Conservation (phyloP, 305 asterid species). For the Rubia tinctorum region DNA sequence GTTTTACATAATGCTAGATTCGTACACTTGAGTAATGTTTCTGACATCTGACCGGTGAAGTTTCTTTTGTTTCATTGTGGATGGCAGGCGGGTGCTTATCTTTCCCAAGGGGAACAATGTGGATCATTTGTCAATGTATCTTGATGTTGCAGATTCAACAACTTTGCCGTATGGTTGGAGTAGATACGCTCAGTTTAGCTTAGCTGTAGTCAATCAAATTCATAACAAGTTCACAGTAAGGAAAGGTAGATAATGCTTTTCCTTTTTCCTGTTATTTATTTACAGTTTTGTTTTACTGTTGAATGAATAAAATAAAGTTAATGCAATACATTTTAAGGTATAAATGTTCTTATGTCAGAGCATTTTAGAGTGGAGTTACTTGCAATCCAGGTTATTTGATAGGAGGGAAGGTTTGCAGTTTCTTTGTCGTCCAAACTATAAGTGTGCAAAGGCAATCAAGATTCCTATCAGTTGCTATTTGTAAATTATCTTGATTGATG, state of each 20-base stretch:
- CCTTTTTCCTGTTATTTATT: neutral
- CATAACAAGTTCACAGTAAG: constrained; percentile 40
- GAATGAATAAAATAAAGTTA: neutral
- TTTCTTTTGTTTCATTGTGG: constrained; percentile 12
- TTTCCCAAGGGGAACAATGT: constrained; percentile 54
- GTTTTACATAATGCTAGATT: constrained; percentile 16
- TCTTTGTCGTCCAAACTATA: neutral
- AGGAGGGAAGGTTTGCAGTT: neutral
- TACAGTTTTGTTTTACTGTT: neutral
- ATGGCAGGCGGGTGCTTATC: constrained; percentile 47
- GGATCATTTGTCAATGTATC: constrained; percentile 50
- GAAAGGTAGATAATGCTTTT: constrained; percentile 29
- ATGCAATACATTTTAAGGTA: too few species aligned
- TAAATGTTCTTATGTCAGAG: neutral
- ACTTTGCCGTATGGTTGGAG: constrained; percentile 52
- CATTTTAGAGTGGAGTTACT: neutral
- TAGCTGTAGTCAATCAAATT: constrained; percentile 45
- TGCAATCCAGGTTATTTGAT: neutral
- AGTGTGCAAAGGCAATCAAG: neutral
- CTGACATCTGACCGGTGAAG: constrained; percentile 4
- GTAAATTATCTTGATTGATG: neutral
- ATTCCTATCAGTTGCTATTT: neutral
- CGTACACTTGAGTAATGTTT: constrained; percentile 13
- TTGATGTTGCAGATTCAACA: constrained; percentile 48
- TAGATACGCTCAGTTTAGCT: constrained; percentile 51